Conservation (phyloP, 2,329 filamentous ascomycete species). For the Verticillium tricorpus region DNA sequence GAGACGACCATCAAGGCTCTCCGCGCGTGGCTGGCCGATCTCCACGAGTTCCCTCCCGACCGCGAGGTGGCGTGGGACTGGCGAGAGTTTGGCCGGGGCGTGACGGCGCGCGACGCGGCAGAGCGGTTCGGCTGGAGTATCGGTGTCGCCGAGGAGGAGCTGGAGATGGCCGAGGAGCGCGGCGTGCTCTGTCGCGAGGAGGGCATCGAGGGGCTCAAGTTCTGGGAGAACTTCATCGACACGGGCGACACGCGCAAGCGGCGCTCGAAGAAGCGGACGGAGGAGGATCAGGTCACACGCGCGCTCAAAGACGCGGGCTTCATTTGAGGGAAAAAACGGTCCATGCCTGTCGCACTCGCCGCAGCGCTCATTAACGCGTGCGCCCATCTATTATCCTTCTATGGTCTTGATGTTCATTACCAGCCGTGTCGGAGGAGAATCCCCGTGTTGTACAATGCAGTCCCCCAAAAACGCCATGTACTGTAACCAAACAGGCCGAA, state of each 20-base stretch:
- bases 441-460: background rate
- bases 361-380: background rate
- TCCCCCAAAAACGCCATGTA: background rate
- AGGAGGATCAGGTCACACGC: conserved; percentile 36
- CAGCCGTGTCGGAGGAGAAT: background rate
- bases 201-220: conserved; percentile 82
- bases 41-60: conserved; percentile 62
- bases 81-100: conserved; percentile 72
- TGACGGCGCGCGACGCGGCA: conserved; percentile 85
- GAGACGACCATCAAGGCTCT: conserved; percentile 80
- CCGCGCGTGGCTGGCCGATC: conserved; percentile 69
- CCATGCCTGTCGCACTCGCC: background rate
- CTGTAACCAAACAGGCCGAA: background rate
- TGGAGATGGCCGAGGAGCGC: conserved; percentile 94
- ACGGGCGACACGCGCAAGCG: conserved; percentile 31
- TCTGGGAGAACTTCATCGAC: conserved; percentile 79
- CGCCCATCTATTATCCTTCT: background rate
- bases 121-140: conserved; percentile 96
- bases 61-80: conserved; percentile 71
- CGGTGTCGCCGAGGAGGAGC: conserved; percentile 88
- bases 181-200: conserved; percentile 88
- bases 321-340: background rate
- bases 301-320: conserved; percentile 31
- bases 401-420: background rate
- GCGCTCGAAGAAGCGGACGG: conserved; percentile 19